Evolutionary conservation across 2,329 filamentous ascomycete species (phyloP).

Genomic region (Aspergillus sergii): DNA sequence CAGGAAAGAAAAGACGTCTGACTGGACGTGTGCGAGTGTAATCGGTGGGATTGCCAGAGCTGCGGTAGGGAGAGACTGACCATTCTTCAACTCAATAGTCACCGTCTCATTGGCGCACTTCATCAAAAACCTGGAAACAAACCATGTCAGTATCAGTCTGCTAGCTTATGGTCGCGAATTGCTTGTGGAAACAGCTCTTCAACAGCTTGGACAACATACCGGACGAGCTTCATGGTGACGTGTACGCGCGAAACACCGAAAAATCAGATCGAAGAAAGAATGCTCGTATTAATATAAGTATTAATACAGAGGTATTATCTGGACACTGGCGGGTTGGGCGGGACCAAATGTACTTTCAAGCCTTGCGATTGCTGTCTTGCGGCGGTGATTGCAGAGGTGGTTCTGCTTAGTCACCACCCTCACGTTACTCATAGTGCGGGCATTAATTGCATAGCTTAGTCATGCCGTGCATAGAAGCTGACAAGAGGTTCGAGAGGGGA

Average conservation of each 20-base stretch:
- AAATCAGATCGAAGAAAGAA: neutral
- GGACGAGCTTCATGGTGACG: slow-evolving; percentile 89
- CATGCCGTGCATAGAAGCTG: neutral
- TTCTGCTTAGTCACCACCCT: neutral
- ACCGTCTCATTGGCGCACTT: slow-evolving; percentile 99
- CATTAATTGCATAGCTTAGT: neutral
- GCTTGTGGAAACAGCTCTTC: neutral
- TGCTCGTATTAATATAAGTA: neutral
- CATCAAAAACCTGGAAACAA: slow-evolving; percentile 81
- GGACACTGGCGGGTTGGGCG: neutral
- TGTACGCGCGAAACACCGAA: neutral
- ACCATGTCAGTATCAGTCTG: neutral
- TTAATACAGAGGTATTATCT: neutral
- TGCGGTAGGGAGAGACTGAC: slow-evolving; percentile 50
- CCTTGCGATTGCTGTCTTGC: slow-evolving; percentile 1
- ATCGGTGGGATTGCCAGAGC: neutral
- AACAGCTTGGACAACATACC: slow-evolving; percentile 61
- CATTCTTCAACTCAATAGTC: slow-evolving; percentile 98
- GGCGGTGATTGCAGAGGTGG: neutral
- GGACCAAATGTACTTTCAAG: slow-evolving; percentile 1
- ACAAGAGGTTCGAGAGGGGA: too few species aligned
- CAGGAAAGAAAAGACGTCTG: neutral
- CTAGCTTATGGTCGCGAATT: neutral
- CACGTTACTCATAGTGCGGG: neutral
- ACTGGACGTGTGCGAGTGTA: neutral